phyloP scores from a whole-genome alignment of 2,329 filamentous ascomycete genomes.

The Sarocladium strictum region DNA sequence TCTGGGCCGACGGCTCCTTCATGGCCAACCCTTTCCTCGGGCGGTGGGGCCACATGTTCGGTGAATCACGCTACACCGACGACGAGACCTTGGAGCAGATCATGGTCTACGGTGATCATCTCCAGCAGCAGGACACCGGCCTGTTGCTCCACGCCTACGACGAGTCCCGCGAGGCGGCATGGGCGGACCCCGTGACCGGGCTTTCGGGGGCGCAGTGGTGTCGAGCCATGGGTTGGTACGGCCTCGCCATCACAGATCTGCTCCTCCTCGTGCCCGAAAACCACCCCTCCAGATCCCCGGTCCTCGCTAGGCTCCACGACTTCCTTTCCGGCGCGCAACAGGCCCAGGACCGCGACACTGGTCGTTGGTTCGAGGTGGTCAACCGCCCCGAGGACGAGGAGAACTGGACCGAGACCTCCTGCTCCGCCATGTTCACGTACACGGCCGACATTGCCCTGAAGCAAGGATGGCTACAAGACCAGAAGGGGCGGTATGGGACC shows the following conservation, averaged over 20 bases:
- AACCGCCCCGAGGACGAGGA: constrained; percentile 6
- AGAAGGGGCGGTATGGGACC: neutral
- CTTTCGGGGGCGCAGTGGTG: constrained; percentile 9
- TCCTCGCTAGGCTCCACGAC: neutral
- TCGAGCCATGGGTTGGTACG: constrained; percentile 11
- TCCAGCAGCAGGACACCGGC: constrained; percentile 3
- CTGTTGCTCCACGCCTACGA: constrained; percentile 11
- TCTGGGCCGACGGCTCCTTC: constrained; percentile 10
- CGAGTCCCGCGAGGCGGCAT: constrained; percentile 5
- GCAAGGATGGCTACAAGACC: constrained; percentile 1
- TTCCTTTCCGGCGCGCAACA: neutral
- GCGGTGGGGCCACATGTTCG: constrained; percentile 9
- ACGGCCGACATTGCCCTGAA: neutral
- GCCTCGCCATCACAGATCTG: constrained; percentile 10
- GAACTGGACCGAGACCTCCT: constrained; percentile 11
- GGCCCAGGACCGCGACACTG: constrained; percentile 3
- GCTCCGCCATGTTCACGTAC: constrained; percentile 11
- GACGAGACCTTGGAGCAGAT: constrained; percentile 13
- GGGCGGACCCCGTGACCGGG: constrained; percentile 10
- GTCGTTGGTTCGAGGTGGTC: constrained; percentile 11
- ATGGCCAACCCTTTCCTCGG: constrained; percentile 11
- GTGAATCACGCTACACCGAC: neutral
- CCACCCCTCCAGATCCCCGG: neutral
- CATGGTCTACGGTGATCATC: constrained; percentile 7
- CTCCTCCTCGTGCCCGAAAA: constrained; percentile 5